Base-by-base conservation (phyloP, 352 stramenopile species). In the Pythium vanterpoolii region DNA sequence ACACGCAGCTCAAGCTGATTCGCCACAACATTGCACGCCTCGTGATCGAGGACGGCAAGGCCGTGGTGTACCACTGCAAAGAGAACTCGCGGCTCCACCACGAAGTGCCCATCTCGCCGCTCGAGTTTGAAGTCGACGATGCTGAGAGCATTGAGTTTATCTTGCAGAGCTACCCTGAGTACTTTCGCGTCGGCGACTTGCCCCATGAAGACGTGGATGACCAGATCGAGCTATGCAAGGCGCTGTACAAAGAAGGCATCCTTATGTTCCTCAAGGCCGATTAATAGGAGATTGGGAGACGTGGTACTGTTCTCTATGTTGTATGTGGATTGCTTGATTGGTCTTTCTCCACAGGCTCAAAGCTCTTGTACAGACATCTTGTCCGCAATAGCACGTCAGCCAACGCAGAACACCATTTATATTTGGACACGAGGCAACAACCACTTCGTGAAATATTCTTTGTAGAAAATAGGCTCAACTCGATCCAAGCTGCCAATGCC, bases 121-220 rank as follows among this genome's bases (percentile, higher is more conserved):
- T 92, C 16, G 83, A 92, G 62, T 92, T 89, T 48, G 83, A 92
- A 46, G 58, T 92, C 24, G 83, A 92, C 51, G 83, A 92, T 43
- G 83, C 83, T 16, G 79, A 90, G 57, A 89, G 79, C 52, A 87
- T 92, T 42, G 83, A 92, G 55, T 89, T 83, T 57, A 82, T 92
- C 42, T 61, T 92, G 23, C 70, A 63, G 19, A 90, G 79, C 62
- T 92, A 92, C 64, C 79, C 83, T 4, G 72, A 86, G 27, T 89
- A 78, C 65, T 90, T 92, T 42, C 79, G 83, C 34, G 79, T 92
- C 0, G 83, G 83, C 31, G 83, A 92, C 58, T 64, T 92, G 54
- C 83, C 83, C 16, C 83, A 90, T 52, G 78, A 89, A 49, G 80
- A 90, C 58, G 61, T 75, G 4, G 73, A 86, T 27, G 83, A 92